phyloP scores from a whole-genome alignment of 257 asterid genomes.

The Jasminum sambac region DNA sequence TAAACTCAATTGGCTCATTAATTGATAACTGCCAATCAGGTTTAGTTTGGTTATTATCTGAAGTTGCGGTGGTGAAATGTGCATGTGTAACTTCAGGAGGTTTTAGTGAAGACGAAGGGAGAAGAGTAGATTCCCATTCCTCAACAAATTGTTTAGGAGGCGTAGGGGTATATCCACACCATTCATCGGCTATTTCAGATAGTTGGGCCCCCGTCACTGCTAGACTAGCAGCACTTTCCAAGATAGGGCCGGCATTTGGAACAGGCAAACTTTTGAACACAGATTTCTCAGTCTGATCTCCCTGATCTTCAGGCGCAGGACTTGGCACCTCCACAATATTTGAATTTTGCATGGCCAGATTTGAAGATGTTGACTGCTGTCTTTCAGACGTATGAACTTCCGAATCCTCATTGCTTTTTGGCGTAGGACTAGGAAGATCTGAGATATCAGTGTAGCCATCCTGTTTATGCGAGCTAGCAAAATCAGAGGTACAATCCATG shows the following conservation, averaged over 20 bases:
- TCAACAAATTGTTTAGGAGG: constrained; percentile 44
- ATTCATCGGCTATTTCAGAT: constrained; percentile 49
- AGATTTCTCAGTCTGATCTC: constrained; percentile 39
- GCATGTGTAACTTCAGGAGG: constrained; percentile 44
- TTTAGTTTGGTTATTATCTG: constrained; percentile 29
- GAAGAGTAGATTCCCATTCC: constrained; percentile 53
- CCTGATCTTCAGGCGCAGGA: constrained; percentile 50
- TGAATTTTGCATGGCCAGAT: constrained; percentile 28
- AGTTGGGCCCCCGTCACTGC: constrained; percentile 49
- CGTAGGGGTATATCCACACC: constrained; percentile 60
- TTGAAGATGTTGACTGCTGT: constrained; percentile 26
- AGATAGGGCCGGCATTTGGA: constrained; percentile 47
- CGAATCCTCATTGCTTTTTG: constrained; percentile 5
- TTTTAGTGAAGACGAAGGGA: constrained; percentile 39
- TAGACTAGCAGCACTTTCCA: constrained; percentile 40
- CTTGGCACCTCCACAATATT: constrained; percentile 43
- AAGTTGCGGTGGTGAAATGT: constrained; percentile 29
- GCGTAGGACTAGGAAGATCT: constrained; percentile 39
- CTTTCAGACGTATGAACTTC: constrained; percentile 26
- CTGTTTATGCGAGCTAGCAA: constrained; percentile 27
- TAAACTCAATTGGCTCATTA: constrained; percentile 65
- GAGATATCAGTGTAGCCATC: constrained; percentile 19
- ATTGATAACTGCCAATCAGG: constrained; percentile 55
- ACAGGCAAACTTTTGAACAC: constrained; percentile 29
- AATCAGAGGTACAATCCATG: constrained; percentile 30